Conservation (phyloP, 441 rosid genomes). For the Syzygium malaccense region DNA sequence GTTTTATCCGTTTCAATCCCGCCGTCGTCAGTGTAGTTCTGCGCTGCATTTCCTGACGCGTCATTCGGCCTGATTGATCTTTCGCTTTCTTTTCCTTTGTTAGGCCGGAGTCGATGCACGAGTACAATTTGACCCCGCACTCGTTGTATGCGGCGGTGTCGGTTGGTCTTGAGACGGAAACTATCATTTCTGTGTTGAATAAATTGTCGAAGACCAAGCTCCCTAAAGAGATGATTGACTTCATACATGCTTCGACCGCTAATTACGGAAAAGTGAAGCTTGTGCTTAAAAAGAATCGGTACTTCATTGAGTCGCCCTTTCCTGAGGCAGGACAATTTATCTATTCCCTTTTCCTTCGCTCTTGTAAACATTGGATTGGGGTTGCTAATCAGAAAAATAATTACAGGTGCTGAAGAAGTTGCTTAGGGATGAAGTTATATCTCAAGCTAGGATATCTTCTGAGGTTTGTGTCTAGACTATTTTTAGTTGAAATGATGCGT, state of each 20-base stretch:
- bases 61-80: background rate
- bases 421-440: conserved; percentile 66
- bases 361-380: background rate
- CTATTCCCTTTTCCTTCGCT: conserved; percentile 4
- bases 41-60: background rate
- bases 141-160: conserved; percentile 94
- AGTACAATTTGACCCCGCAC: conserved; percentile 88
- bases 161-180: conserved; percentile 89
- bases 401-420: conserved; percentile 74
- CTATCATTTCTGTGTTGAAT: conserved; percentile 68
- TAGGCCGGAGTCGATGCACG: conserved; percentile 97
- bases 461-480: conserved; percentile 45
- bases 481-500: background rate
- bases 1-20: background rate
- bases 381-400: background rate
- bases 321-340: conserved; percentile 51
- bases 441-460: conserved; percentile 47
- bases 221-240: conserved; percentile 81
- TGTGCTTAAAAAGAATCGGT: conserved; percentile 84
- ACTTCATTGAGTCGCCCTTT: conserved; percentile 81
- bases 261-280: conserved; percentile 96
- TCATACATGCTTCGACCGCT: conserved; percentile 75
- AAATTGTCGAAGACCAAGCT: conserved; percentile 89
- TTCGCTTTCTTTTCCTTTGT: background rate
- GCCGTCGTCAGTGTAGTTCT: background rate